phyloP scores from a whole-genome alignment of 441 rosid genomes.

The Erodium moschatum region DNA sequence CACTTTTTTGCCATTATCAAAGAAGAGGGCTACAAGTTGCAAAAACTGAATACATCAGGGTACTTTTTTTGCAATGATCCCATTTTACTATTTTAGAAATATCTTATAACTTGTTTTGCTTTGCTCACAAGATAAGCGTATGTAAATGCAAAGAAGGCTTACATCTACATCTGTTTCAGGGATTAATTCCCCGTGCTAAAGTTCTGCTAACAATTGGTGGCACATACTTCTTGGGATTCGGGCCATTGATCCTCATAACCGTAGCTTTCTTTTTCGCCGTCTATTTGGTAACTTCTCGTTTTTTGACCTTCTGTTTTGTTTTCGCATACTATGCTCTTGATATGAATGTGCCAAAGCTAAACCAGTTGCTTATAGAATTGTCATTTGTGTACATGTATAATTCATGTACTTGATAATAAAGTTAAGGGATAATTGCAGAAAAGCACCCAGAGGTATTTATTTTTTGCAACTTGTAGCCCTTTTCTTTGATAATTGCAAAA shows the following conservation, averaged over 20 bases:
- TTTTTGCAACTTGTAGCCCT: too few relatives aligned
- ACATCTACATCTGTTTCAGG: constrained; percentile 41
- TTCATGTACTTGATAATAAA: too few relatives aligned
- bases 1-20: too few relatives aligned
- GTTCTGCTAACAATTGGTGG: constrained; percentile 76
- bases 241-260: constrained; percentile 75
- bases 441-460: too few relatives aligned
- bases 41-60: too few relatives aligned
- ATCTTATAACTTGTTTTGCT: background rate
- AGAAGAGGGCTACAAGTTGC: too few relatives aligned
- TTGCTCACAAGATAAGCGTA: background rate
- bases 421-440: too few relatives aligned
- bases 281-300: constrained; percentile 51
- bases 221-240: constrained; percentile 77
- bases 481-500: too few relatives aligned
- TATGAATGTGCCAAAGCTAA: constrained; percentile 6
- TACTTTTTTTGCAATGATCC: too few relatives aligned
- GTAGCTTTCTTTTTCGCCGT: constrained; percentile 59
- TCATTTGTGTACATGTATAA: too few relatives aligned
- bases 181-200: constrained; percentile 84
- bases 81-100: too few relatives aligned
- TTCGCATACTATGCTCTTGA: background rate
- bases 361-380: background rate
- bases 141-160: constrained; percentile 11
- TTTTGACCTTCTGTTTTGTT: constrained; percentile 11